phyloP scores from a whole-genome alignment of 2,329 filamentous ascomycete species.

The Xylaria digitata region DNA sequence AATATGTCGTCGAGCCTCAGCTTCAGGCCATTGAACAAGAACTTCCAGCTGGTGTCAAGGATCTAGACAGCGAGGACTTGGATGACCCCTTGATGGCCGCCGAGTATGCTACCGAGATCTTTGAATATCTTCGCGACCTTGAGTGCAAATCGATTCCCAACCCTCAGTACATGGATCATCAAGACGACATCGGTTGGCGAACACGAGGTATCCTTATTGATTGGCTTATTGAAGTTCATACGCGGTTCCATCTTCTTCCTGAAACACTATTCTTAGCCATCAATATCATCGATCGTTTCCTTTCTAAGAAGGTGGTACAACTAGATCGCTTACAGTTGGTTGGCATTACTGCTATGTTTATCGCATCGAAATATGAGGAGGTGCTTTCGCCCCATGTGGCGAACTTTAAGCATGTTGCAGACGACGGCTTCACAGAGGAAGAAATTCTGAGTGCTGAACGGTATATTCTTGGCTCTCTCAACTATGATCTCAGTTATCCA shows the following conservation, averaged over 20 bases:
- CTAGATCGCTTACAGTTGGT: conserved; percentile 96
- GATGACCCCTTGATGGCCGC: conserved; percentile 98
- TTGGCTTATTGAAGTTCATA: conserved; percentile 98
- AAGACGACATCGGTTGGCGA: conserved; percentile 97
- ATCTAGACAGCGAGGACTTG: conserved; percentile 86
- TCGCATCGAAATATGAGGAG: conserved; percentile 98
- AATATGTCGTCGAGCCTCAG: conserved; percentile 41
- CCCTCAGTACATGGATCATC: conserved; percentile 93
- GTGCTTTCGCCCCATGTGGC: conserved; percentile 95
- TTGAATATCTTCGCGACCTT: conserved; percentile 91
- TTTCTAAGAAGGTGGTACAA: conserved; percentile 94
- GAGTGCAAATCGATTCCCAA: conserved; percentile 85
- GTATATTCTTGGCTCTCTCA: conserved; percentile 87
- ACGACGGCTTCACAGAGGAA: conserved; percentile 93
- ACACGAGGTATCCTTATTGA: conserved; percentile 97
- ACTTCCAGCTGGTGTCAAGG: conserved; percentile 60
- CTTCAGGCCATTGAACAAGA: conserved; percentile 44
- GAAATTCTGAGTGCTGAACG: conserved; percentile 98
- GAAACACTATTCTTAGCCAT: conserved; percentile 97
- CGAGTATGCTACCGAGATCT: conserved; percentile 97
- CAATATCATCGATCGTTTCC: conserved; percentile 98
- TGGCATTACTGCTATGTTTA: conserved; percentile 99
- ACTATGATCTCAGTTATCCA: conserved; percentile 98
- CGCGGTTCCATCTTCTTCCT: conserved; percentile 91
- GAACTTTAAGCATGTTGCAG: conserved; percentile 96